Percentiles rank a stretch among this genome's conserved stretches.
Conservation (phyloP, 345 rosid genomes). For the Pelargonium nanum region DNA sequence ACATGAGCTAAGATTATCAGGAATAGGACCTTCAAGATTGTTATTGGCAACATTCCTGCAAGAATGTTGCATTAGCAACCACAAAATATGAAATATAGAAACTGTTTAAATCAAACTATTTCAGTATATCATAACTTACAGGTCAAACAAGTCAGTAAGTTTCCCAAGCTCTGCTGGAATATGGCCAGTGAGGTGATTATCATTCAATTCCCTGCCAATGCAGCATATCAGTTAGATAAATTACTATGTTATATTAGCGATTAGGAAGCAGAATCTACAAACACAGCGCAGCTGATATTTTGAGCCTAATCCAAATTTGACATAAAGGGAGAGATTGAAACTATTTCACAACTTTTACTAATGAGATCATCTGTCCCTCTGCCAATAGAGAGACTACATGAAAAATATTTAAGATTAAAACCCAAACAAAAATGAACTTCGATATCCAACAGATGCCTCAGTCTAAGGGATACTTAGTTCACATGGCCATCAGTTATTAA, state of each 20-base stretch:
- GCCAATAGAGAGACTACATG: too few relatives aligned
- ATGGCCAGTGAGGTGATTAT: slow-evolving; percentile 59
- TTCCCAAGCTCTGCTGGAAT: slow-evolving; percentile 93
- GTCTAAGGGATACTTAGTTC: too few relatives aligned
- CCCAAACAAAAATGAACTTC: too few relatives aligned
- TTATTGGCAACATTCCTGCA: slow-evolving; percentile 82
- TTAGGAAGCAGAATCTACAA: not conserved
- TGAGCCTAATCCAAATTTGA: too few relatives aligned
- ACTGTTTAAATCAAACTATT: not conserved
- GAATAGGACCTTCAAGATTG: slow-evolving; percentile 71
- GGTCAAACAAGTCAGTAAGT: slow-evolving; percentile 85
- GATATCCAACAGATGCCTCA: too few relatives aligned
- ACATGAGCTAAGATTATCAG: slow-evolving; percentile 78
- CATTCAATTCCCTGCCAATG: slow-evolving; percentile 75
- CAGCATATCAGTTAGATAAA: slow-evolving; percentile 2
- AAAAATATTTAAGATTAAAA: too few relatives aligned
- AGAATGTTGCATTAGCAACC: slow-evolving; percentile 4
- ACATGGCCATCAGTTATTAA: too few relatives aligned
- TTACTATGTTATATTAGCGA: not conserved
- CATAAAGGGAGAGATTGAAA: too few relatives aligned
- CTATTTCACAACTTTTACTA: too few relatives aligned
- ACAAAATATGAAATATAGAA: not conserved
- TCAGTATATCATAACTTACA: slow-evolving; percentile 38
- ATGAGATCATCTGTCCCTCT: too few relatives aligned
- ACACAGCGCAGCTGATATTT: too few relatives aligned